A percentile compares a stretch with the other conserved stretches of the same genome.
phyloP scores from a whole-genome alignment of 345 rosid species.

The Populus simonii region DNA sequence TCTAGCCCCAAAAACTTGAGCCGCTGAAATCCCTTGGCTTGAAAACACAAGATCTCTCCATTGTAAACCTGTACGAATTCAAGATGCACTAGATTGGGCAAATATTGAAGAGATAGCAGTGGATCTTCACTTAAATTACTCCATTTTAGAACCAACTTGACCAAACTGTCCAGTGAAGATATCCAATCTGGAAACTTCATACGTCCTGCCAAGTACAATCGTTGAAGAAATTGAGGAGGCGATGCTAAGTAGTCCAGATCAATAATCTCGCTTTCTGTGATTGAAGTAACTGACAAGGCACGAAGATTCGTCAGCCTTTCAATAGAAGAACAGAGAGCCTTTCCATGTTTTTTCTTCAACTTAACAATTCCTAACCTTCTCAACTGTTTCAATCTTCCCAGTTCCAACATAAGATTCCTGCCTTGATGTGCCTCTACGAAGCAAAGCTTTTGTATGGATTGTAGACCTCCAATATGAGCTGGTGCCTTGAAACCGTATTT shows the following conservation, averaged over 20 bases:
- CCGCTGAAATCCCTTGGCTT: no score
- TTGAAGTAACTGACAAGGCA: constrained; percentile 16
- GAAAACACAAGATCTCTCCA: constrained; percentile 14
- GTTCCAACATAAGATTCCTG: no score
- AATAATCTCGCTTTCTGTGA: constrained; percentile 12
- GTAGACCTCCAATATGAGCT: no score
- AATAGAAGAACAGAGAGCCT: no score
- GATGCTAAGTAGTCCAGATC: constrained; percentile 12
- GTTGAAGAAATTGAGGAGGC: constrained; percentile 29
- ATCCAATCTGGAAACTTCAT: constrained; percentile 28
- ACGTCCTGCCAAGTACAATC: constrained; percentile 22
- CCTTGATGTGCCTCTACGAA: no score
- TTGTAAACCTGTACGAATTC: constrained; percentile 16
- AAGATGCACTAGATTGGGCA: constrained; percentile 27
- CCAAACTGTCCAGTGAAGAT: constrained; percentile 19
- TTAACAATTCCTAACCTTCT: no score
- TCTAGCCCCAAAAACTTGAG: no score
- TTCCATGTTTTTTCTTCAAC: no score
- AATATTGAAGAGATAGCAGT: constrained; percentile 1
- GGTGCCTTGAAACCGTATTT: no score
- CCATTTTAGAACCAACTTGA: constrained; percentile 15
- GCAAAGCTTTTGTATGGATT: no score
- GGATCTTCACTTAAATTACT: constrained; percentile 22
- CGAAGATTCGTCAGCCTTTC: constrained; percentile 17
- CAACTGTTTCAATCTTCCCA: no score